These are phyloP conservation scores for Ambrosiella cleistominuta DNA, from an alignment of 2,329 filamentous ascomycete species.

Conservation along the genomic window DNA sequence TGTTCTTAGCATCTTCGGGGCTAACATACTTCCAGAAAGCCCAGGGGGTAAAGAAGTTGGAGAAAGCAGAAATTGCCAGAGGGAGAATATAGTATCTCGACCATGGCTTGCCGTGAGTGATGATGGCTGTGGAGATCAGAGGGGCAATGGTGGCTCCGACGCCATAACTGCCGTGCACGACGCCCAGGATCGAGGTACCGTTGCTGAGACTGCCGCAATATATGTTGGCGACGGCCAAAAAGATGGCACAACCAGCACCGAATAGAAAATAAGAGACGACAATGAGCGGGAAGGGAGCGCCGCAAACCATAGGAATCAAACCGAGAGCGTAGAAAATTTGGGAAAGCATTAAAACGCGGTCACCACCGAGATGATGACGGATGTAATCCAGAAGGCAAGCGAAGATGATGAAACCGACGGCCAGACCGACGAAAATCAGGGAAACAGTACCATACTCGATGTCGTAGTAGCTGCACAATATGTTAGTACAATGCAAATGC, in stretches of 20 bases:
- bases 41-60: constrained; percentile 43
- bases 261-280: constrained; percentile 53
- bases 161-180: constrained; percentile 51
- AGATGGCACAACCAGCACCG: constrained; percentile 39
- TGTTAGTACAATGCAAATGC: not conserved
- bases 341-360: constrained; percentile 42
- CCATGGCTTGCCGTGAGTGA: constrained; percentile 38
- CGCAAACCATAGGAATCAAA: constrained; percentile 47
- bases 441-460: constrained; percentile 68
- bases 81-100: constrained; percentile 55
- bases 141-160: constrained; percentile 50
- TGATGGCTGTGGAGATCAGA: constrained; percentile 57
- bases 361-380: constrained; percentile 44
- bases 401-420: constrained; percentile 56
- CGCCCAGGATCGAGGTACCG: constrained; percentile 38
- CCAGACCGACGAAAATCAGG: constrained; percentile 64
- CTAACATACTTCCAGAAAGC: constrained; percentile 37
- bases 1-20: constrained; percentile 26
- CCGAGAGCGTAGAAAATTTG: constrained; percentile 39
- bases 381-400: constrained; percentile 52
- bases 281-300: constrained; percentile 53
- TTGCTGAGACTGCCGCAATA: constrained; percentile 38
- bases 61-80: constrained; percentile 38
- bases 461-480: constrained; percentile 36
- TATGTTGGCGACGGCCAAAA: constrained; percentile 39